phyloP scores from a whole-genome alignment of 1,284 basidiomycete genomes.

The Thelephora terrestris region DNA sequence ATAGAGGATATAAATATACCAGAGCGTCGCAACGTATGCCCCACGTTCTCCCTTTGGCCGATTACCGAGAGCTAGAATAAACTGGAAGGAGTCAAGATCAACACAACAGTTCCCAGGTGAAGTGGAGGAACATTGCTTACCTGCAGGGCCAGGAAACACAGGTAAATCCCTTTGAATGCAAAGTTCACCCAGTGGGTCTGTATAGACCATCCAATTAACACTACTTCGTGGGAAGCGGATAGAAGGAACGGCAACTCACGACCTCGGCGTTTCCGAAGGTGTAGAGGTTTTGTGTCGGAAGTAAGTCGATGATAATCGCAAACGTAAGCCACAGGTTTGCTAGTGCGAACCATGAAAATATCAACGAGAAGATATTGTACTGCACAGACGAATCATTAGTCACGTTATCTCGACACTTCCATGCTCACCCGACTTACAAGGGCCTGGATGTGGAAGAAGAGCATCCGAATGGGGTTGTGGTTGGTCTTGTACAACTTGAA shows the following conservation, averaged over 20 bases:
- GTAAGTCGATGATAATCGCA: conserved; percentile 88
- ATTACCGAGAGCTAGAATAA: conserved; percentile 92
- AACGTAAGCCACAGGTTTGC: conserved; percentile 96
- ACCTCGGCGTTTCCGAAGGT: conserved; percentile 61
- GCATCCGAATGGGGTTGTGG: conserved; percentile 81
- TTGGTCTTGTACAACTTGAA: conserved; percentile 82
- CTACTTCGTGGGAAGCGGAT: neutral
- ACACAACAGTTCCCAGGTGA: neutral
- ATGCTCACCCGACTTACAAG: conserved; percentile 40
- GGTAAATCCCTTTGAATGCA: conserved; percentile 80
- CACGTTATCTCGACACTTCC: neutral
- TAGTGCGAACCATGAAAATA: conserved; percentile 88
- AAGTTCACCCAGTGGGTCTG: conserved; percentile 91
- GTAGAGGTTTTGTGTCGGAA: conserved; percentile 55
- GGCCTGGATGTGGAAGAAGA: conserved; percentile 93
- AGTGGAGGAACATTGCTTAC: conserved; percentile 17
- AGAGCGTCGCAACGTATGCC: conserved; percentile 76
- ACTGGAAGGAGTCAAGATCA: conserved; percentile 31
- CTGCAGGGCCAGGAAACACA: conserved; percentile 73
- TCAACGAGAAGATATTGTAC: conserved; percentile 72
- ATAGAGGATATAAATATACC: conserved; percentile 30
- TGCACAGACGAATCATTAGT: conserved; percentile 17
- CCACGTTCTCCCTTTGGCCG: conserved; percentile 88
- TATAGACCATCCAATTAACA: conserved; percentile 8
- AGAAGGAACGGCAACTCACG: conserved; percentile 32